Evolutionary conservation across 352 stramenopile species (phyloP).

Genomic region (Phytophthora rubi): DNA sequence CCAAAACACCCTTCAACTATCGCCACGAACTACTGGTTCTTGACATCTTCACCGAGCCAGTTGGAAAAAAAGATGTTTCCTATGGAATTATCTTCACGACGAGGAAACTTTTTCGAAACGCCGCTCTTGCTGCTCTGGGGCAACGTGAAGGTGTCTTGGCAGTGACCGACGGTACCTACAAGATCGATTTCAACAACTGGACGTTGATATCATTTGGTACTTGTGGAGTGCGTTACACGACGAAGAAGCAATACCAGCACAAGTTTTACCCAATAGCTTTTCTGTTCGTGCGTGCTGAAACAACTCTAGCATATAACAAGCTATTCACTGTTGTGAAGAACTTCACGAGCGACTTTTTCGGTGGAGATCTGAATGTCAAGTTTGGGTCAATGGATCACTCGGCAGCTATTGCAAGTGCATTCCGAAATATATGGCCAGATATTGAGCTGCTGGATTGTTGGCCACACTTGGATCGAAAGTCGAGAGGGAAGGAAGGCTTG

Average conservation of each 20-base stretch:
- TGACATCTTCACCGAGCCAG: background rate
- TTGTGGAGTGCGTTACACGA: slow-evolving; percentile 10
- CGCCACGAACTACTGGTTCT: background rate
- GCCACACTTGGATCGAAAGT: no score
- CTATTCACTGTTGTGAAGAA: background rate
- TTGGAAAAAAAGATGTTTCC: background rate
- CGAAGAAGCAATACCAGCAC: slow-evolving; percentile 2
- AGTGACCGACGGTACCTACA: slow-evolving; percentile 17
- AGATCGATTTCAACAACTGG: slow-evolving; percentile 14
- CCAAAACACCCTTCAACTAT: background rate
- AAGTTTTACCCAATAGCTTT: slow-evolving; percentile 16
- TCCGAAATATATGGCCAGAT: background rate
- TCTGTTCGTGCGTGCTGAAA: slow-evolving; percentile 16
- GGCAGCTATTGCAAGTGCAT: background rate
- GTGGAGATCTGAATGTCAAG: background rate
- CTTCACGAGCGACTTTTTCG: background rate
- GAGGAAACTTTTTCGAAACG: background rate
- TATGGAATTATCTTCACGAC: background rate
- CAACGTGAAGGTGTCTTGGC: background rate
- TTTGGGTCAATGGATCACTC: background rate
- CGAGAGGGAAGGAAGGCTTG: no score
- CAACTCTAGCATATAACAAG: background rate
- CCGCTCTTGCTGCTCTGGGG: background rate
- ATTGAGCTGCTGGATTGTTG: background rate
- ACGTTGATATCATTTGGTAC: slow-evolving; percentile 14